These are phyloP conservation scores for Xylaria sp. DNA, from an alignment of 2,329 filamentous ascomycete species.

Conservation along the genomic window DNA sequence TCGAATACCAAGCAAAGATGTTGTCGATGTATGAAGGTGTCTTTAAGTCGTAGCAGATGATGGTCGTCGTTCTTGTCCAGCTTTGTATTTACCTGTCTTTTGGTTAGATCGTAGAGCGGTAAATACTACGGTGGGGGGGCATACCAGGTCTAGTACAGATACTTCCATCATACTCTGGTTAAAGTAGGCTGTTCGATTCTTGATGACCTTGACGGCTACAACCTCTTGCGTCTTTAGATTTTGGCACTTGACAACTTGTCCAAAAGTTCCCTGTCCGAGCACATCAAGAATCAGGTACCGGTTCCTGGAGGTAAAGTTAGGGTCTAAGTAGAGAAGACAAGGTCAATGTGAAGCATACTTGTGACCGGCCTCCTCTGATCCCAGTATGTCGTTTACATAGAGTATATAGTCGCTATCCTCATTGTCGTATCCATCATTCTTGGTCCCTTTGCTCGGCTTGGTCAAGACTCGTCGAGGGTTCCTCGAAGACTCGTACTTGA, in stretches of 20 bases:
- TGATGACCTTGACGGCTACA: conserved; percentile 98
- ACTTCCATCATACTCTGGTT: conserved; percentile 99
- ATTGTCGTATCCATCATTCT: conserved; percentile 99
- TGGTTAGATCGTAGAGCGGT: conserved; percentile 42
- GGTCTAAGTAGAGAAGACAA: conserved; percentile 15
- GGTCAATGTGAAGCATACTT: conserved; percentile 68
- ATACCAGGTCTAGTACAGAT: conserved; percentile 91
- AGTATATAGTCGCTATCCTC: conserved; percentile 99
- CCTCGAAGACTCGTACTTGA: conserved; percentile 98
- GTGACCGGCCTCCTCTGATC: conserved; percentile 96
- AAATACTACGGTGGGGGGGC: conserved; percentile 41
- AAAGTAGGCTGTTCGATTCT: conserved; percentile 98
- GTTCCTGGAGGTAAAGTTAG: conserved; percentile 66
- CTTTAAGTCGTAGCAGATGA: conserved; percentile 91
- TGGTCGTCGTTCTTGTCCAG: conserved; percentile 99
- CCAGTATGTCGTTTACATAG: conserved; percentile 98
- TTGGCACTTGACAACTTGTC: conserved; percentile 98
- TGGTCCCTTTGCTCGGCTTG: conserved; percentile 97
- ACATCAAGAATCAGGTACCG: conserved; percentile 97
- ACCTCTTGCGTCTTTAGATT: conserved; percentile 98
- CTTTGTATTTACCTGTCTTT: conserved; percentile 85
- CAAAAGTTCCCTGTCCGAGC: conserved; percentile 95
- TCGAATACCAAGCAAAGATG: conserved; percentile 98
- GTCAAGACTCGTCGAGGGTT: conserved; percentile 96
- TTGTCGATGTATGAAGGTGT: conserved; percentile 97